Percentiles rank a stretch among this genome's conserved stretches.
Conservation (phyloP, 495 filamentous ascomycete genomes). For the Lasiosphaeris hirsuta region DNA sequence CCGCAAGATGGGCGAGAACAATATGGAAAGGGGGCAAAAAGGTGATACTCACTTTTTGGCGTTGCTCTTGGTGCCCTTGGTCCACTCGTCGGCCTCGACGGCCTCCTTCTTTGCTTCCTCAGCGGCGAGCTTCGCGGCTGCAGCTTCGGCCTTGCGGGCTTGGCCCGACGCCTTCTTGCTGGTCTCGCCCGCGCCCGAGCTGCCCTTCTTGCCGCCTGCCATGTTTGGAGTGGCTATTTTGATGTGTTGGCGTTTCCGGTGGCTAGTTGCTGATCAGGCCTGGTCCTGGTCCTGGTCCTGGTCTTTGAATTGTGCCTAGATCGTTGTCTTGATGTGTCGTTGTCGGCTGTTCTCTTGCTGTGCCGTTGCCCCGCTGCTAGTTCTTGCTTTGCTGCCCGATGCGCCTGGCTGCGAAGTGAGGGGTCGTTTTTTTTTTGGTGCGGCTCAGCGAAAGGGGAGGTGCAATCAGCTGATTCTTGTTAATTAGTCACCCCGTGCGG, state of each 20-base stretch:
- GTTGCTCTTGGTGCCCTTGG: constrained; percentile 76
- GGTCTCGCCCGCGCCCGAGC: constrained; percentile 54
- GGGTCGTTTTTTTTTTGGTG: too few relatives aligned
- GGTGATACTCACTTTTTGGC: constrained; percentile 70
- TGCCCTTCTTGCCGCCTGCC: constrained; percentile 61
- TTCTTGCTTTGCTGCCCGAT: not conserved
- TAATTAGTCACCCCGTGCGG: not conserved
- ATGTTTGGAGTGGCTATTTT: constrained; percentile 6
- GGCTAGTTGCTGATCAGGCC: not conserved
- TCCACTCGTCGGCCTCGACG: constrained; percentile 75
- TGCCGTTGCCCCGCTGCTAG: not conserved
- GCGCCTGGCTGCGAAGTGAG: not conserved
- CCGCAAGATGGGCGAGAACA: not conserved
- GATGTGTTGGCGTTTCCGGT: not conserved
- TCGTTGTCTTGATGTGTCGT: not conserved
- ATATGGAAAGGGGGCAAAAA: not conserved
- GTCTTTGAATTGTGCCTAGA: too few relatives aligned
- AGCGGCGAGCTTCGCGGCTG: constrained; percentile 68
- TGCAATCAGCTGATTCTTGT: constrained; percentile 2
- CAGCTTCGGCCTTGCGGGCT: constrained; percentile 87
- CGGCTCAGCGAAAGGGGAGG: too few relatives aligned
- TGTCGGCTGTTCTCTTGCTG: not conserved
- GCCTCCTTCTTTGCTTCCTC: constrained; percentile 64
- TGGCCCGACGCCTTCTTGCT: constrained; percentile 90
- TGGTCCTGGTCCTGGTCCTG: not conserved